phyloP scores from a whole-genome alignment of 371 early-diverging fungal species.

The Mucor lusitanicus region DNA sequence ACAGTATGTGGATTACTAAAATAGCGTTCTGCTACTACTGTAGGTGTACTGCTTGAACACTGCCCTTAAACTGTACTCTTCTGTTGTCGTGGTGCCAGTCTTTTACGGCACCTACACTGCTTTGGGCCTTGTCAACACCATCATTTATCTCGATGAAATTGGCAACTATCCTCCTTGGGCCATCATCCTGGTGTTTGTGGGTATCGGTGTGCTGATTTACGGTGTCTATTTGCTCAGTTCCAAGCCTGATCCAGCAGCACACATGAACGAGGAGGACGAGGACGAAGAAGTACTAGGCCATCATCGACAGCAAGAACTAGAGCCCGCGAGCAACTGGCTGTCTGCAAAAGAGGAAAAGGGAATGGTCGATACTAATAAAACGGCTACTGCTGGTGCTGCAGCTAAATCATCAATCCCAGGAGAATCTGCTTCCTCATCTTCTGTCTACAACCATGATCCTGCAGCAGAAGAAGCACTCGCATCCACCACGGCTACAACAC shows the following conservation, averaged over 20 bases:
- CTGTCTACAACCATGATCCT: background rate
- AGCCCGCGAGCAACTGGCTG: conserved; percentile 20
- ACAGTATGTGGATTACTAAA: background rate
- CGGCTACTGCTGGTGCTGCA: background rate
- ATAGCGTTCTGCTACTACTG: background rate
- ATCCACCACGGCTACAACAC: background rate
- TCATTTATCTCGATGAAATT: conserved; percentile 64
- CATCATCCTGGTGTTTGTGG: conserved; percentile 54
- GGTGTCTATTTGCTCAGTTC: conserved; percentile 61
- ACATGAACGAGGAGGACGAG: conserved; percentile 22
- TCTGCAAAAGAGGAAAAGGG: conserved; percentile 37
- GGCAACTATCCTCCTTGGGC: conserved; percentile 64
- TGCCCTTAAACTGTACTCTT: conserved; percentile 63
- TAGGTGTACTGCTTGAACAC: conserved; percentile 73
- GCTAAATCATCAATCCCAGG: conserved; percentile 3
- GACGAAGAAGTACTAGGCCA: conserved; percentile 5
- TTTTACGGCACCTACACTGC: conserved; percentile 73
- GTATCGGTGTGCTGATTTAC: conserved; percentile 59
- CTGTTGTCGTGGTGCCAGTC: conserved; percentile 72
- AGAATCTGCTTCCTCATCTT: conserved; percentile 1
- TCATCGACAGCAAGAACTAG: conserved; percentile 5
- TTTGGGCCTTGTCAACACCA: conserved; percentile 65
- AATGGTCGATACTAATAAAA: background rate
- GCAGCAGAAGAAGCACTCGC: background rate
- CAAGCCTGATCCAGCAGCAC: conserved; percentile 52